Evolutionary conservation across 2,329 filamentous ascomycete species (phyloP).

Genomic region (Aspergillus clavatus): DNA sequence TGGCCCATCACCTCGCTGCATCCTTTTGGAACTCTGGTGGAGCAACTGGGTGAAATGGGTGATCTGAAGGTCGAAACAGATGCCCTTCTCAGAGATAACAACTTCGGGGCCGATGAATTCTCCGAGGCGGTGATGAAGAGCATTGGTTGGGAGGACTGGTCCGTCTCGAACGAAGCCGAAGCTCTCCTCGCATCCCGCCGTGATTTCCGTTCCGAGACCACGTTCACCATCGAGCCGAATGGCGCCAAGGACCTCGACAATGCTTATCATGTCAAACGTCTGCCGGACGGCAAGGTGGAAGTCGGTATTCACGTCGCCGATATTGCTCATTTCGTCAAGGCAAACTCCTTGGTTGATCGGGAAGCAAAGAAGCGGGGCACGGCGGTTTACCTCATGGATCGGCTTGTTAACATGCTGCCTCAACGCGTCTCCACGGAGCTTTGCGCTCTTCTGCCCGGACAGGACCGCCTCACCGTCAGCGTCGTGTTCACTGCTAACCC

Average conservation of each 20-base stretch:
- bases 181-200: constrained; percentile 67
- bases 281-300: constrained; percentile 80
- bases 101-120: constrained; percentile 96
- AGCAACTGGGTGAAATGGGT: constrained; percentile 95
- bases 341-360: constrained; percentile 89
- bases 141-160: constrained; percentile 89
- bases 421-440: constrained; percentile 79
- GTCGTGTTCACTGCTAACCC: constrained; percentile 89
- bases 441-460: constrained; percentile 78
- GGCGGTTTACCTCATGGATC: constrained; percentile 89
- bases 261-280: constrained; percentile 84
- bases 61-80: constrained; percentile 97
- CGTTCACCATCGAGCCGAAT: constrained; percentile 88
- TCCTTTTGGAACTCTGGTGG: constrained; percentile 94
- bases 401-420: constrained; percentile 81
- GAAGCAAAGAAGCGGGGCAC: constrained; percentile 98
- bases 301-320: constrained; percentile 94
- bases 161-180: constrained; percentile 76
- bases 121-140: constrained; percentile 93
- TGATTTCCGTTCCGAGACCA: constrained; percentile 83
- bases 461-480: constrained; percentile 86
- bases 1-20: constrained; percentile 99
- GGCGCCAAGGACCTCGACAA: constrained; percentile 85
- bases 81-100: constrained; percentile 94
- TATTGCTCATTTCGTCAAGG: constrained; percentile 93